These are phyloP conservation scores for Rhizopogon rudus DNA, from an alignment of 768 basidiomycete species.

Conservation along the genomic window DNA sequence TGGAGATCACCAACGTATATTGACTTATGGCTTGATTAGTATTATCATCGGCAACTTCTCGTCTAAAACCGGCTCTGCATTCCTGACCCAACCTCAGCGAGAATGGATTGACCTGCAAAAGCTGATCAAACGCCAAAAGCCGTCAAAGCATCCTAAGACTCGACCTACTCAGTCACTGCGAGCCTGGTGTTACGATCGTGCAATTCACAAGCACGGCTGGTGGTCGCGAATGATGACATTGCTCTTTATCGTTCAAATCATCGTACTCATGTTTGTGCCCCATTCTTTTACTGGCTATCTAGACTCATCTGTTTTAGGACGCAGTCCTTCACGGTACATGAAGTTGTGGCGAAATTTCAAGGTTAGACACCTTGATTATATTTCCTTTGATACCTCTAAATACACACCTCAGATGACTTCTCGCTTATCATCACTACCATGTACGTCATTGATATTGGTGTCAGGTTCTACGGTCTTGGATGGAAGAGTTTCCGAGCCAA, in stretches of 20 bases:
- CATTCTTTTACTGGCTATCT: neutral
- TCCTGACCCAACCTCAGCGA: constrained; percentile 80
- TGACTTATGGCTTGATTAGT: constrained; percentile 35
- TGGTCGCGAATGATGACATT: constrained; percentile 81
- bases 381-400: constrained; percentile 7
- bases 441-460: constrained; percentile 70
- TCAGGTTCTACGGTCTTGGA: constrained; percentile 83
- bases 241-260: constrained; percentile 76
- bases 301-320: constrained; percentile 47
- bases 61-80: constrained; percentile 78
- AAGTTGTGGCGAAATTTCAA: constrained; percentile 47
- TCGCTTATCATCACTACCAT: constrained; percentile 70
- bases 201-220: constrained; percentile 89
- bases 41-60: constrained; percentile 96
- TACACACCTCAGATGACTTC: constrained; percentile 51
- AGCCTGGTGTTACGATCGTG: constrained; percentile 89
- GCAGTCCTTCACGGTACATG: constrained; percentile 59
- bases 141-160: constrained; percentile 72
- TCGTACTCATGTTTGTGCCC: constrained; percentile 68
- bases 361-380: constrained; percentile 33
- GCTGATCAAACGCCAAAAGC: constrained; percentile 79
- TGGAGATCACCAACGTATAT: neutral
- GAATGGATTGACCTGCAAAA: constrained; percentile 95
- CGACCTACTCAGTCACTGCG: constrained; percentile 52
- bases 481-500: constrained; percentile 81